Conservation (phyloP, 345 rosid species). For the Camelina neglecta region DNA sequence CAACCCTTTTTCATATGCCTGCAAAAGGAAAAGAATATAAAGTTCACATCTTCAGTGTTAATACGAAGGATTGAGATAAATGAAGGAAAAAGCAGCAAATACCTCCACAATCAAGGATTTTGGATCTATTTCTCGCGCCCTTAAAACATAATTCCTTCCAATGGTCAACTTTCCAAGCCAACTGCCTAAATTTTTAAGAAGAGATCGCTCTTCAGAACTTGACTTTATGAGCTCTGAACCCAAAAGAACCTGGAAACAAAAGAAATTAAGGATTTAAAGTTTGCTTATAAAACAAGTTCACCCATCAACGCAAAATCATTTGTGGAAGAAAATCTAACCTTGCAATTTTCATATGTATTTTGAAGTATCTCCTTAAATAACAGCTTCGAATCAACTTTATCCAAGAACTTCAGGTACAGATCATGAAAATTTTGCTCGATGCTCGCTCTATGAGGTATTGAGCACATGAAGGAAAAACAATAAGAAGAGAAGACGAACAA, state of each 20-base stretch:
- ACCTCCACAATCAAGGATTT: slow-evolving; percentile 98
- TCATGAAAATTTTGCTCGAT: slow-evolving; percentile 98
- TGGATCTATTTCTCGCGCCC: slow-evolving; percentile 98
- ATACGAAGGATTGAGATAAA: slow-evolving; percentile 5
- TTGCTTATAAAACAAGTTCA: neutral
- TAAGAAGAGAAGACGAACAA: slow-evolving; percentile 22
- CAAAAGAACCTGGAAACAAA: slow-evolving; percentile 75
- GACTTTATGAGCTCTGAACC: slow-evolving; percentile 98
- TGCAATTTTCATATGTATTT: slow-evolving; percentile 96
- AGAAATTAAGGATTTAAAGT: neutral
- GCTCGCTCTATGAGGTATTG: slow-evolving; percentile 70
- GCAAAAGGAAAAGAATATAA: slow-evolving; percentile 30
- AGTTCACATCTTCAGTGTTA: neutral
- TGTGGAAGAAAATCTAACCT: slow-evolving; percentile 54
- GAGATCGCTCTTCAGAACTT: slow-evolving; percentile 95
- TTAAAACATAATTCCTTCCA: slow-evolving; percentile 89
- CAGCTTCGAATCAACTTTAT: slow-evolving; percentile 80
- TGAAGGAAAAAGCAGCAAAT: slow-evolving; percentile 8
- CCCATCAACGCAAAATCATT: neutral
- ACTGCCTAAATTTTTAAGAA: slow-evolving; percentile 96
- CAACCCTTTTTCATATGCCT: slow-evolving; percentile 99
- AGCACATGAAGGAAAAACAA: slow-evolving; percentile 6
- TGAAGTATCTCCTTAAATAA: slow-evolving; percentile 83
- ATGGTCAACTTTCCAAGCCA: slow-evolving; percentile 99
- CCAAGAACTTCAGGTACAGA: slow-evolving; percentile 92